Evolutionary conservation across 805 yeast species (phyloP).

Genomic region (Ogataea philodendri): DNA sequence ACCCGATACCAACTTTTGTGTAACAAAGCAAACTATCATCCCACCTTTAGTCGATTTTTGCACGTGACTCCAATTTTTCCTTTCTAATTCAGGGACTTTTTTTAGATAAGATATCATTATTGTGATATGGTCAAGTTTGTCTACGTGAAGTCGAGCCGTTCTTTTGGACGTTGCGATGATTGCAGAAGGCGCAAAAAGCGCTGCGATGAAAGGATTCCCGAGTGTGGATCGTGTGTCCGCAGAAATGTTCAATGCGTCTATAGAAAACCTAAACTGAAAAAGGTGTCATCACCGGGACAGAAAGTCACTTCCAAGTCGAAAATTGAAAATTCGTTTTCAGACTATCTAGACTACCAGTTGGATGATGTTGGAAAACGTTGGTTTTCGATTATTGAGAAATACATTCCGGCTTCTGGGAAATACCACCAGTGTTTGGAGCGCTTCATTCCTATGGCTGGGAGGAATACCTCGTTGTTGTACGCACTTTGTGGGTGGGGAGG

Average conservation of each 20-base stretch:
- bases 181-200: constrained; percentile 48
- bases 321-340: no score
- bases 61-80: no score
- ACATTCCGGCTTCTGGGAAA: constrained; percentile 11
- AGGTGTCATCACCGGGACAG: no score
- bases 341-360: no score
- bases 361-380: constrained; percentile 12
- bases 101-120: neutral
- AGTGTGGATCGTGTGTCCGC: constrained; percentile 42
- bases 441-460: constrained; percentile 15
- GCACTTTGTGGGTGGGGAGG: constrained; percentile 22
- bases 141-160: constrained; percentile 14
- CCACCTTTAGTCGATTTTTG: no score
- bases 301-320: no score
- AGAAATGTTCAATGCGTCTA: constrained; percentile 46
- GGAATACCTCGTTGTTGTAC: constrained; percentile 11
- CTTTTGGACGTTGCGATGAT: constrained; percentile 22
- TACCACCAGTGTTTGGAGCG: constrained; percentile 10
- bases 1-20: no score
- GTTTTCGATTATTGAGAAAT: constrained; percentile 8
- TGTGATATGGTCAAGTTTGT: constrained; percentile 10
- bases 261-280: no score
- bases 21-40: no score
- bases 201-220: constrained; percentile 46
- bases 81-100: no score